These are phyloP conservation scores for Mycena chlorophos DNA, from an alignment of 768 basidiomycete genomes.

Conservation along the genomic window DNA sequence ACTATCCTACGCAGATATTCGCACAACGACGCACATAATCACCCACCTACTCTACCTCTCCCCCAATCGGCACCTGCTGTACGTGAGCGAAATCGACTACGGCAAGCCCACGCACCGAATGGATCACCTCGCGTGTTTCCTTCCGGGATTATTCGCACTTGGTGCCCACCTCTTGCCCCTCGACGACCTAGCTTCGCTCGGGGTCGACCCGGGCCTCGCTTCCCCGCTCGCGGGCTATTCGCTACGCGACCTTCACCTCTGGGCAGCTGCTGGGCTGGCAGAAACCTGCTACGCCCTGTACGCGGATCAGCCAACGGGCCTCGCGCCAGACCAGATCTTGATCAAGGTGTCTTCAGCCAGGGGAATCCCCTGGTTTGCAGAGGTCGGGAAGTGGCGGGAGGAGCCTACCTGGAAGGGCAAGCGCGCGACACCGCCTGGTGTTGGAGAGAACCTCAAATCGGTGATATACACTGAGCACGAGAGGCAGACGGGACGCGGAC, in stretches of 20 bases:
- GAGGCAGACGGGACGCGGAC: slow-evolving; percentile 25
- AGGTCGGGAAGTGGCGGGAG: slow-evolving; percentile 24
- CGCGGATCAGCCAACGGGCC: slow-evolving; percentile 66
- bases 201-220: slow-evolving; percentile 40
- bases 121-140: slow-evolving; percentile 78
- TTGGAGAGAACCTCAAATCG: slow-evolving; percentile 41
- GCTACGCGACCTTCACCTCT: slow-evolving; percentile 65
- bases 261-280: slow-evolving; percentile 75
- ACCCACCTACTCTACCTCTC: slow-evolving; percentile 68
- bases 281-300: slow-evolving; percentile 72
- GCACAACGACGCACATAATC: slow-evolving; percentile 60
- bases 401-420: slow-evolving; percentile 41
- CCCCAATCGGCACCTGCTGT: slow-evolving; percentile 62
- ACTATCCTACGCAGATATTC: slow-evolving; percentile 48
- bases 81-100: slow-evolving; percentile 58
- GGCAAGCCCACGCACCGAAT: slow-evolving; percentile 49
- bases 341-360: slow-evolving; percentile 35
- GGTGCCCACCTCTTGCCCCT: slow-evolving; percentile 65
- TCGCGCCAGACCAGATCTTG: slow-evolving; percentile 62
- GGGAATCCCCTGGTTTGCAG: slow-evolving; percentile 18
- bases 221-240: slow-evolving; percentile 42
- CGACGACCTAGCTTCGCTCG: slow-evolving; percentile 48
- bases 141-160: slow-evolving; percentile 73
- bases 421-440: slow-evolving; percentile 53
- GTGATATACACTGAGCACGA: slow-evolving; percentile 36